Evolutionary conservation across 208 protist species (phyloP), one percentile per base, ranked within the genome.

Genomic region (Trypanosoma mega): DNA sequence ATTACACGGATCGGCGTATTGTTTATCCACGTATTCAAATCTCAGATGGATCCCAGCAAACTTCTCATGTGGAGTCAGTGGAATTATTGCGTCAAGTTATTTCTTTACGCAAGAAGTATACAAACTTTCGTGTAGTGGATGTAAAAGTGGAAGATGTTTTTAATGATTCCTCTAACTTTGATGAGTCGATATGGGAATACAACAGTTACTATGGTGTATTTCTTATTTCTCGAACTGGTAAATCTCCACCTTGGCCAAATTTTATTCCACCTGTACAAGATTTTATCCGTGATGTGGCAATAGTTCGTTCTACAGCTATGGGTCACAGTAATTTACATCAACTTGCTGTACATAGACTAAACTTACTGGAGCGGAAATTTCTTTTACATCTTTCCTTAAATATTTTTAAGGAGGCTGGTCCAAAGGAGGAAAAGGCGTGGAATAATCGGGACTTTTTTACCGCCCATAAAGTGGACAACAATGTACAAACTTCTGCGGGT

Each of bases 331-430:
- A 65, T 8, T 77, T 94, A 36, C 96, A 92, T 26, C 83, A 88
- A 16, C 87, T 98, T 20, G 78, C 73, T 4, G 84, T 78, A 39
- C 91, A 94, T 36, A 69, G 96, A 21, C 87, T 98, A 0, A 74
- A 85, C 34, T 44, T 97, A 7, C 72, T 98, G 8, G 93, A 98
- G 80, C 75, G 78, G 20, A 97, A 97, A 76, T 98, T 96, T 63
- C 67, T 93, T 39, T 68, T 98, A 37, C 94, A 98, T 59, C 80
- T 92, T 2, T 82, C 92, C 0, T 84, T 98, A 53, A 98, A 98
- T 69, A 76, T 96, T 34, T 79, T 67, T 27, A 93, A 88, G 50
- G 89, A 95, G 59, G 80, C 78, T 12, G 89, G 89, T 14, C 59
- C 57, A 61, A 65, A 60, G 54, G 74, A 80, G 61, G 85, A 92